Evolutionary conservation across 768 basidiomycete species (phyloP).

Genomic region (Boletus coccyginus): DNA sequence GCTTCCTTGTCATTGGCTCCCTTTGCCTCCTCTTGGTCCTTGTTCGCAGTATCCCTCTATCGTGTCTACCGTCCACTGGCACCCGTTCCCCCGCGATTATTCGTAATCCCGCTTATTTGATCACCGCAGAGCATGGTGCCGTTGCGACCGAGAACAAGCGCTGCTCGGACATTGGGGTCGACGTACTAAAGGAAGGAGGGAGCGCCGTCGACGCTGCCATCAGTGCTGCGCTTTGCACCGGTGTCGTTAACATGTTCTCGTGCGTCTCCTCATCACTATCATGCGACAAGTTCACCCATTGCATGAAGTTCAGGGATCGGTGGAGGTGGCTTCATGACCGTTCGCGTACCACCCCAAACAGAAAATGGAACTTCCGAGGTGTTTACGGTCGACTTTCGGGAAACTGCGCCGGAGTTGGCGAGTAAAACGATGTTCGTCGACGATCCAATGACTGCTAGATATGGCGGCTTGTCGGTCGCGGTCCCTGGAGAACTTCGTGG

Average conservation of each 20-base stretch:
- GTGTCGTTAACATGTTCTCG: constrained; percentile 91
- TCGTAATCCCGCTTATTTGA: constrained; percentile 56
- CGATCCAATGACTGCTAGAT: constrained; percentile 49
- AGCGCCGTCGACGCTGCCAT: constrained; percentile 91
- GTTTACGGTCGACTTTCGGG: constrained; percentile 83
- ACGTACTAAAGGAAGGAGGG: constrained; percentile 75
- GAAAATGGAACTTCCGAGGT: constrained; percentile 51
- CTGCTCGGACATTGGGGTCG: constrained; percentile 84
- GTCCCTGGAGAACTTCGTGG: constrained; percentile 92
- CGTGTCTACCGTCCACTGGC: neutral
- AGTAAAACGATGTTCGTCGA: constrained; percentile 75
- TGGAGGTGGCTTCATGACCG: constrained; percentile 83
- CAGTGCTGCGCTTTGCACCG: constrained; percentile 72
- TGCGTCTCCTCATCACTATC: constrained; percentile 36
- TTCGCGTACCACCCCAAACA: constrained; percentile 62
- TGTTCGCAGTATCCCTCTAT: neutral
- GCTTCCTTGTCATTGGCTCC: constrained; percentile 5
- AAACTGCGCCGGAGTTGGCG: constrained; percentile 73
- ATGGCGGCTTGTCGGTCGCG: constrained; percentile 81
- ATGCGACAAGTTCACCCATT: neutral
- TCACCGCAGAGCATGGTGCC: constrained; percentile 70
- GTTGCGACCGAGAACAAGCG: constrained; percentile 86
- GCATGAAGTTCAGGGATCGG: constrained; percentile 69
- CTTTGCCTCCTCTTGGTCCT: constrained; percentile 17
- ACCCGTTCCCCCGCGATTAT: neutral